Percentiles rank a stretch among this genome's conserved stretches.
phyloP scores from a whole-genome alignment of 371 early-diverging fungal genomes.

The Rhizopus sp. region DNA sequence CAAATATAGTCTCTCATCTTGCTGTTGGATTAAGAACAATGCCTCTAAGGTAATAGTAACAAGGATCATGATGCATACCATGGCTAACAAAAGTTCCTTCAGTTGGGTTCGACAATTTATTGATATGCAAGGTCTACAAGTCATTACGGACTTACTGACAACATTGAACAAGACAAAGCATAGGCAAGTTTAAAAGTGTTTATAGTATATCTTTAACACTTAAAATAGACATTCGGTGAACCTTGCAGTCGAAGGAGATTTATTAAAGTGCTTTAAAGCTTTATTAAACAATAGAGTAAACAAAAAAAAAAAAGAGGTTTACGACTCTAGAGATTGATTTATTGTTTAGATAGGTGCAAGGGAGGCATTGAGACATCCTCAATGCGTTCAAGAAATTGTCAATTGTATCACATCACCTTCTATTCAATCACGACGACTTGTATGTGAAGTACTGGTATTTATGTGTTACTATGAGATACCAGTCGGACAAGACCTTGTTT shows the following conservation, averaged over 20 bases:
- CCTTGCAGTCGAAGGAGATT: constrained; percentile 72
- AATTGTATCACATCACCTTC: constrained; percentile 77
- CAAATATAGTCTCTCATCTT: constrained; percentile 58
- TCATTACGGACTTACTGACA: constrained; percentile 63
- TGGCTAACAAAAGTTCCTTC: neutral
- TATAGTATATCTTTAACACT: neutral
- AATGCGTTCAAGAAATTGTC: constrained; percentile 71
- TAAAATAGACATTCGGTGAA: constrained; percentile 61
- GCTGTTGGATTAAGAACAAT: constrained; percentile 71
- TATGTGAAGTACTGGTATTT: constrained; percentile 81
- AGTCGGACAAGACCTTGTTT: constrained; percentile 71
- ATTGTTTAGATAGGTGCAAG: constrained; percentile 68
- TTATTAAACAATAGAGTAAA: constrained; percentile 69
- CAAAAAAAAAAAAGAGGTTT: constrained; percentile 15
- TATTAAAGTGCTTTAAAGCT: constrained; percentile 79
- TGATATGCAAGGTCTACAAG: constrained; percentile 67
- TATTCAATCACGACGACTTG: constrained; percentile 71
- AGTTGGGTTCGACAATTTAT: constrained; percentile 71
- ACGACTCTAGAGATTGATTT: neutral
- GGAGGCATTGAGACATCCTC: constrained; percentile 72
- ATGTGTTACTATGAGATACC: constrained; percentile 81
- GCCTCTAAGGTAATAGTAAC: constrained; percentile 67
- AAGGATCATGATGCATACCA: constrained; percentile 18
- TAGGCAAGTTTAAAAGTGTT: constrained; percentile 31
- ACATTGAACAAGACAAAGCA: constrained; percentile 49